These are phyloP conservation scores for Dactylellina cionopaga DNA, from an alignment of 2,329 filamentous ascomycete species.

Conservation along the genomic window DNA sequence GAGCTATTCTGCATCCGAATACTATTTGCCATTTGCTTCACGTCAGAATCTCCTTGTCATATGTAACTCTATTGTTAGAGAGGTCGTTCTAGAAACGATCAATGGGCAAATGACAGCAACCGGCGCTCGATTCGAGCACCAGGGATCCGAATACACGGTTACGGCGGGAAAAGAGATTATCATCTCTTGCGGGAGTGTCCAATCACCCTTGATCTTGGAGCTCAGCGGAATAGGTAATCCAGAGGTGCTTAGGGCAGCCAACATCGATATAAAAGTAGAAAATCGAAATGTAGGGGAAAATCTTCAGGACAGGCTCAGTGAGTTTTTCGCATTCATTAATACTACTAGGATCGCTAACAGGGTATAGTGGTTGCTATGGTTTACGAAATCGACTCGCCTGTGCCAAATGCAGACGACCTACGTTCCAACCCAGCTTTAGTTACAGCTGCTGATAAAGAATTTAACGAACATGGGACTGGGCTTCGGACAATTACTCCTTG, in stretches of 20 bases:
- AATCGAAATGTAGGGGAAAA: slow-evolving; percentile 65
- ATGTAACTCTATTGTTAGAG: slow-evolving; percentile 63
- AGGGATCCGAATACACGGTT: slow-evolving; percentile 56
- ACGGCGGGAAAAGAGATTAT: slow-evolving; percentile 66
- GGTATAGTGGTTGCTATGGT: slow-evolving; percentile 62
- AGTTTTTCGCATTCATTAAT: slow-evolving; percentile 14
- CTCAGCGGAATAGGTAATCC: slow-evolving; percentile 70
- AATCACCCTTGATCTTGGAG: slow-evolving; percentile 70
- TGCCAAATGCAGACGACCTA: slow-evolving; percentile 62
- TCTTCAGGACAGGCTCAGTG: slow-evolving; percentile 64
- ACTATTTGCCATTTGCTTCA: slow-evolving; percentile 60
- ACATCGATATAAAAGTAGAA: slow-evolving; percentile 63
- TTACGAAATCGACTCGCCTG: slow-evolving; percentile 63
- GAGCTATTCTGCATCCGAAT: slow-evolving; percentile 63
- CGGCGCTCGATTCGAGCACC: slow-evolving; percentile 63
- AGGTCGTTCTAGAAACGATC: slow-evolving; percentile 63
- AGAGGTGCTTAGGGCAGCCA: slow-evolving; percentile 61
- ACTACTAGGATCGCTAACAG: not conserved
- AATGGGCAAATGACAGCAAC: slow-evolving; percentile 57
- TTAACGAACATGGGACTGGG: slow-evolving; percentile 59
- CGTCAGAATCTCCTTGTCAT: slow-evolving; percentile 65
- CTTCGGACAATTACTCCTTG: slow-evolving; percentile 62
- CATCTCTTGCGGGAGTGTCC: slow-evolving; percentile 68
- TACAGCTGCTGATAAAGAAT: slow-evolving; percentile 59
- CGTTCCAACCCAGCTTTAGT: slow-evolving; percentile 56